These are phyloP conservation scores for Hyaloscypha finlandica DNA, from an alignment of 495 filamentous ascomycete species.

Conservation along the genomic window DNA sequence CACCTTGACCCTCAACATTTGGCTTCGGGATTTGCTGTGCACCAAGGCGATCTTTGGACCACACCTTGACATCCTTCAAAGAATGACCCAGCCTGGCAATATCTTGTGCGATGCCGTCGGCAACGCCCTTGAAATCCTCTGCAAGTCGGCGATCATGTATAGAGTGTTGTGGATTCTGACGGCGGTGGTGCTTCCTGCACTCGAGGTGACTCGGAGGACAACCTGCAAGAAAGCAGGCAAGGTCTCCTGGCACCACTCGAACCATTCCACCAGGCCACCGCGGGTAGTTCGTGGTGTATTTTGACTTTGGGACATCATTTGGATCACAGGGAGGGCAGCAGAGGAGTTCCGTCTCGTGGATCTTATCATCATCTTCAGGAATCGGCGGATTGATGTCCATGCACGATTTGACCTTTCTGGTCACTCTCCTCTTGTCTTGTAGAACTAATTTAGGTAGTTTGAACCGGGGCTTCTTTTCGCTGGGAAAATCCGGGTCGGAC, in stretches of 20 bases:
- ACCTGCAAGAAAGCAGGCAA: conserved; percentile 26
- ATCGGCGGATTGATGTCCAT: conserved; percentile 17
- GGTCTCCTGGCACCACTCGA: conserved; percentile 13
- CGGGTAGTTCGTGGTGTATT: conserved; percentile 13
- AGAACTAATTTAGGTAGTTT: conserved; percentile 19
- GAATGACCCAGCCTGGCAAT: background rate
- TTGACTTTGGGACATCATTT: conserved; percentile 14
- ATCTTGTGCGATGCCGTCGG: conserved; percentile 15
- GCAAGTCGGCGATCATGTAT: background rate
- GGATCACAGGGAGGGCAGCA: conserved; percentile 26
- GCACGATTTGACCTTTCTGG: conserved; percentile 21
- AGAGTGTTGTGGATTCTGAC: background rate
- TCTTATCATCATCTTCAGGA: conserved; percentile 13
- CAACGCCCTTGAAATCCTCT: conserved; percentile 15
- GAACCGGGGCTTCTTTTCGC: conserved; percentile 15
- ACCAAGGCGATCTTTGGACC: background rate
- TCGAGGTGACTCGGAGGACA: conserved; percentile 21
- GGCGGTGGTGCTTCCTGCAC: conserved; percentile 16
- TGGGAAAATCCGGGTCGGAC: background rate
- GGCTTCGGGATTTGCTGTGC: background rate
- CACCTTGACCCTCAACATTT: background rate
- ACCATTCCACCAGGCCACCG: background rate
- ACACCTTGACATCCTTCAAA: background rate
- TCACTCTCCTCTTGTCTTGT: conserved; percentile 13
- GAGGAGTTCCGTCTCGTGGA: conserved; percentile 20